phyloP scores from a whole-genome alignment of 345 rosid genomes.

The Boechera divaricarpa region DNA sequence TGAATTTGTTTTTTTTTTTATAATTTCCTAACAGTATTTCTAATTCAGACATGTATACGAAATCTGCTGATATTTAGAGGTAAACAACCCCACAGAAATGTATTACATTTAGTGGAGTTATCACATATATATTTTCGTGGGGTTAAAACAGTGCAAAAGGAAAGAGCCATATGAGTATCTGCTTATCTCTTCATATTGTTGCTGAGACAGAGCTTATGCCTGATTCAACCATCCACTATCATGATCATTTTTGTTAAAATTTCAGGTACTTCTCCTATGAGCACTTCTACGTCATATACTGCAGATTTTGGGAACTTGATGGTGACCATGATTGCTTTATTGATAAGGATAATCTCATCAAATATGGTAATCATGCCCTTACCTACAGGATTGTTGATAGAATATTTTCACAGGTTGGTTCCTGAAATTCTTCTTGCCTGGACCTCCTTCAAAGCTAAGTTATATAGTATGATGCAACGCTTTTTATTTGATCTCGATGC shows the following conservation, averaged over 20 bases:
- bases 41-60: background rate
- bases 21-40: background rate
- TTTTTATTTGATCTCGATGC: conserved; percentile 15
- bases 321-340: conserved; percentile 73
- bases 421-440: background rate
- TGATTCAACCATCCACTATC: background rate
- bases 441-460: conserved; percentile 2
- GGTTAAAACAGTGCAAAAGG: background rate
- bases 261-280: conserved; percentile 84
- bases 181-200: background rate
- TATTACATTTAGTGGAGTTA: background rate
- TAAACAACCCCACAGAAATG: background rate
- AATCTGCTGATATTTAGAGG: background rate
- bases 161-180: conserved; percentile 6
- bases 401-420: conserved; percentile 77
- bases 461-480: background rate
- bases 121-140: background rate
- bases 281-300: conserved; percentile 77
- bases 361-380: conserved; percentile 74
- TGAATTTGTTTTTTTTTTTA: conserved; percentile 21
- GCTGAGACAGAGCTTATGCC: background rate
- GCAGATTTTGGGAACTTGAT: conserved; percentile 79
- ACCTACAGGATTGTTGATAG: conserved; percentile 78
- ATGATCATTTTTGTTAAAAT: background rate
- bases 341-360: conserved; percentile 69